phyloP scores from a whole-genome alignment of 495 filamentous ascomycete species.

The Penicillium daleae region DNA sequence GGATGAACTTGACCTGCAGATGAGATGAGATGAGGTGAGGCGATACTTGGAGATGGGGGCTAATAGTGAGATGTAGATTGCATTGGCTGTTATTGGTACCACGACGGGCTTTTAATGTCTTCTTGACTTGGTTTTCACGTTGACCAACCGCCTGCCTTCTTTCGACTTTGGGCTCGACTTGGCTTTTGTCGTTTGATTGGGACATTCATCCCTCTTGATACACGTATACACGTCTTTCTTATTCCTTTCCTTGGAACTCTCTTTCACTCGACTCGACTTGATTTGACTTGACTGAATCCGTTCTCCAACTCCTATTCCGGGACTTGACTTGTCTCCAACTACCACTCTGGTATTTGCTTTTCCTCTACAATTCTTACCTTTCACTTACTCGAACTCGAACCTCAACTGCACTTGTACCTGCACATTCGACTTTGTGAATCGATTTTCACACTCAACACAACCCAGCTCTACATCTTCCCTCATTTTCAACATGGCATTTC shows the following conservation, averaged over 20 bases:
- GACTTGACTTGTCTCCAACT: constrained; percentile 3
- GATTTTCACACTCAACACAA: neutral
- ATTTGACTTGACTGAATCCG: neutral
- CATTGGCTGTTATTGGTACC: constrained; percentile 62
- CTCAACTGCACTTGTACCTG: neutral
- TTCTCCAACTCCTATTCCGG: constrained; percentile 2
- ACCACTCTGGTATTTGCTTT: neutral
- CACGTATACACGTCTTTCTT: neutral
- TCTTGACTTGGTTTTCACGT: constrained; percentile 13
- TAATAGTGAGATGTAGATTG: constrained; percentile 46
- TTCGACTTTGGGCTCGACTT: neutral
- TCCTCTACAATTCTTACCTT: neutral
- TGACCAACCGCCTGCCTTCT: neutral
- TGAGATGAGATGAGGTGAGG: too few relatives aligned
- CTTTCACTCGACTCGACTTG: neutral
- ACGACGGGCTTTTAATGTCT: constrained; percentile 45
- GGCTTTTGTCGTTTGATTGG: too few relatives aligned
- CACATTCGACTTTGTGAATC: neutral
- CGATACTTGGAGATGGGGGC: too few relatives aligned
- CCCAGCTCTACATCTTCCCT: neutral
- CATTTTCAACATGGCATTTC: too few relatives aligned
- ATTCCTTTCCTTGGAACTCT: neutral
- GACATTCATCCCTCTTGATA: too few relatives aligned
- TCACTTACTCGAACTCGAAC: constrained; percentile 1
- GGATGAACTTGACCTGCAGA: neutral